Evolutionary conservation across 2,329 filamentous ascomycete genomes (phyloP).

Genomic region (Trichoderma breve): DNA sequence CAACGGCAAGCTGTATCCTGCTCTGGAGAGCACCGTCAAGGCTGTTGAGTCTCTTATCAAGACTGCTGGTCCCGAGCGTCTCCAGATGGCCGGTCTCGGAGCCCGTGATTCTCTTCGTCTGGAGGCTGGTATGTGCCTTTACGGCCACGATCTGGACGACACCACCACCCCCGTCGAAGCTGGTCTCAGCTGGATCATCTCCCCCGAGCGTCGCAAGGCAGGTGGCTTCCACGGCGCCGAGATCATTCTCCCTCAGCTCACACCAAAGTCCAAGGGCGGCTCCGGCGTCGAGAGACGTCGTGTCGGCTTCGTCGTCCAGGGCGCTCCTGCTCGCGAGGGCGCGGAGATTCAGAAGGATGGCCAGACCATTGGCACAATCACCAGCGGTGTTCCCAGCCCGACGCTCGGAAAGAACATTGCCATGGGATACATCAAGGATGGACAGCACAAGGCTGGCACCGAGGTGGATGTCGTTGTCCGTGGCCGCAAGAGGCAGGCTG

Average conservation of each 20-base stretch:
- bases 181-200: slow-evolving; percentile 73
- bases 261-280: slow-evolving; percentile 69
- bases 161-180: slow-evolving; percentile 59
- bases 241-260: slow-evolving; percentile 73
- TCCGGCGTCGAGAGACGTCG: slow-evolving; percentile 68
- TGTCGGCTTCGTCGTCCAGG: slow-evolving; percentile 78
- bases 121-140: slow-evolving; percentile 98
- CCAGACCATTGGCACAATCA: slow-evolving; percentile 73
- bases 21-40: slow-evolving; percentile 45
- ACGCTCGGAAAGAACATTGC: slow-evolving; percentile 87
- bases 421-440: slow-evolving; percentile 87
- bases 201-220: slow-evolving; percentile 65
- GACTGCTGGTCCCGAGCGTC: slow-evolving; percentile 56
- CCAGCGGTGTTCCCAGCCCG: slow-evolving; percentile 86
- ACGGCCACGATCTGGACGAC: slow-evolving; percentile 95
- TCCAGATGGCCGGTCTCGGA: slow-evolving; percentile 83
- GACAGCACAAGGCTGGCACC: slow-evolving; percentile 79
- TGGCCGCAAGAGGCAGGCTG: slow-evolving; percentile 71
- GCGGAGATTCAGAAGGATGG: slow-evolving; percentile 70
- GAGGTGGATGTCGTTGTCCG: slow-evolving; percentile 75
- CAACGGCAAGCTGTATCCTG: slow-evolving; percentile 42
- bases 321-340: slow-evolving; percentile 86
- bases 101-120: slow-evolving; percentile 89
- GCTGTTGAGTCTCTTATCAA: slow-evolving; percentile 67
- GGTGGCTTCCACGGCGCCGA: slow-evolving; percentile 85